Conservation (phyloP, 805 yeast genomes). For the Monosporozyma yasuniensis region DNA sequence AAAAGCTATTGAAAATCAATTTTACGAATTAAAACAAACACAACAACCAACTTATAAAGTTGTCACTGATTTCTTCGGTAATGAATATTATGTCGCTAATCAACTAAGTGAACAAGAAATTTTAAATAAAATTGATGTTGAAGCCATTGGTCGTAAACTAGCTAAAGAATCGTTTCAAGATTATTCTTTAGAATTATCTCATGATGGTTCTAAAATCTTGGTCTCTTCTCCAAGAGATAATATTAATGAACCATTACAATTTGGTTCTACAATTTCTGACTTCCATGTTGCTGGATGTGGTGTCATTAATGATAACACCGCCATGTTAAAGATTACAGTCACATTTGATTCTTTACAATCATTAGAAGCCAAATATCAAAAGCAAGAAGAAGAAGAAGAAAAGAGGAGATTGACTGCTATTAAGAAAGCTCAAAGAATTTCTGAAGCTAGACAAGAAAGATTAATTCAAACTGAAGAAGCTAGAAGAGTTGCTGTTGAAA, state of each 20-base stretch:
- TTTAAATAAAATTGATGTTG: conserved; percentile 16
- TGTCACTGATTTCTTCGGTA: conserved; percentile 23
- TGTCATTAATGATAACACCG: conserved; percentile 15
- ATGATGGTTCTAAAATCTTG: conserved; percentile 19
- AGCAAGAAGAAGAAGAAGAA: background rate
- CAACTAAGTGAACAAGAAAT: conserved; percentile 17
- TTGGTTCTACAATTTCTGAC: conserved; percentile 17
- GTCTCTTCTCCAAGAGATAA: conserved; percentile 17
- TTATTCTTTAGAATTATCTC: conserved; percentile 22
- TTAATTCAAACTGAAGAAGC: conserved; percentile 1
- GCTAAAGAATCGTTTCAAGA: conserved; percentile 22
- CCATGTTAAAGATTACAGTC: conserved; percentile 13
- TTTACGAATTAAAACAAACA: conserved; percentile 8
- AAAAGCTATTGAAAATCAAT: conserved; percentile 9
- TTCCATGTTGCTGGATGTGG: conserved; percentile 19
- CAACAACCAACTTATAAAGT: conserved; percentile 16
- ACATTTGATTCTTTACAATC: background rate
- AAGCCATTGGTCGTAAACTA: conserved; percentile 13
- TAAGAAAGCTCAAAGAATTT: conserved; percentile 5
- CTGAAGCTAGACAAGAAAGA: conserved; percentile 2
- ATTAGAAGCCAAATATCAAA: conserved; percentile 1
- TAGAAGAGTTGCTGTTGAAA: conserved; percentile 5
- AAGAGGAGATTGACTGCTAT: conserved; percentile 1
- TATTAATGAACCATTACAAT: conserved; percentile 14
- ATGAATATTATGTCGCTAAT: conserved; percentile 24